Evolutionary conservation across 163 green algal species (phyloP).

Genomic region (Chlamydomonas reinhardtii): DNA sequence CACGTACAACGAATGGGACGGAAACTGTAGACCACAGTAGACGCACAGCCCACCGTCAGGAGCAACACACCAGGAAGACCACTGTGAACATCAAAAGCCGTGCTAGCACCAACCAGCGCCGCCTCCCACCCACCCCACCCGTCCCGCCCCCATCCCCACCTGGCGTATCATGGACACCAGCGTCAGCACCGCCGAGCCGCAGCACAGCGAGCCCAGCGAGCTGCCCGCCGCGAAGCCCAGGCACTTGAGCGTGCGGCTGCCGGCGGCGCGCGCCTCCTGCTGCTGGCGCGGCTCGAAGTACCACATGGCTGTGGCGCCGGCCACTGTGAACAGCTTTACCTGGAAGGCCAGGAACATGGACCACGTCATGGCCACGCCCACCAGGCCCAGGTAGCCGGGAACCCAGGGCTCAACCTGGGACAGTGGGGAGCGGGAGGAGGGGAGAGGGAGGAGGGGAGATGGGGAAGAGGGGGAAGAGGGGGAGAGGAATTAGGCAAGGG

Average conservation of each 20-base stretch:
- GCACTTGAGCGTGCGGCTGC: slow-evolving; percentile 20
- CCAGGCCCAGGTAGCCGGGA: slow-evolving; percentile 9
- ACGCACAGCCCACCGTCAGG: too few species aligned
- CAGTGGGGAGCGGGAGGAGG: too few species aligned
- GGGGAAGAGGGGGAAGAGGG: background rate
- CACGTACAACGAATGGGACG: too few species aligned
- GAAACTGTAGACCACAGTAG: too few species aligned
- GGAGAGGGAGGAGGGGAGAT: background rate
- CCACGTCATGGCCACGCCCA: slow-evolving; percentile 45
- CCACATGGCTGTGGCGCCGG: slow-evolving; percentile 46
- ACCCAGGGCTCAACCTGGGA: slow-evolving; percentile 41
- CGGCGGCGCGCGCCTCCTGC: background rate
- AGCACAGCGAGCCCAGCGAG: slow-evolving; percentile 53
- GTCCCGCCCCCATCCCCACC: background rate
- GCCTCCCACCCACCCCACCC: background rate
- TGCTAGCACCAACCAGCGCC: background rate
- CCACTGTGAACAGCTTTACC: slow-evolving; percentile 53
- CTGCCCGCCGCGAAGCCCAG: slow-evolving; percentile 49
- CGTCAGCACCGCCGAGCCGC: slow-evolving; percentile 47
- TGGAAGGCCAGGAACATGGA: slow-evolving; percentile 51
- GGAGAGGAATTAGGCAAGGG: too few species aligned
- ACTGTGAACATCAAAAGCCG: too few species aligned
- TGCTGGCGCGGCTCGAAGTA: slow-evolving; percentile 14
- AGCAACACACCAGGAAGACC: too few species aligned
- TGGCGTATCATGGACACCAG: slow-evolving; percentile 29